Evolutionary conservation across 495 filamentous ascomycete species (phyloP), one percentile per base, ranked within the genome.

Genomic region (Penicillium cataractarum): DNA sequence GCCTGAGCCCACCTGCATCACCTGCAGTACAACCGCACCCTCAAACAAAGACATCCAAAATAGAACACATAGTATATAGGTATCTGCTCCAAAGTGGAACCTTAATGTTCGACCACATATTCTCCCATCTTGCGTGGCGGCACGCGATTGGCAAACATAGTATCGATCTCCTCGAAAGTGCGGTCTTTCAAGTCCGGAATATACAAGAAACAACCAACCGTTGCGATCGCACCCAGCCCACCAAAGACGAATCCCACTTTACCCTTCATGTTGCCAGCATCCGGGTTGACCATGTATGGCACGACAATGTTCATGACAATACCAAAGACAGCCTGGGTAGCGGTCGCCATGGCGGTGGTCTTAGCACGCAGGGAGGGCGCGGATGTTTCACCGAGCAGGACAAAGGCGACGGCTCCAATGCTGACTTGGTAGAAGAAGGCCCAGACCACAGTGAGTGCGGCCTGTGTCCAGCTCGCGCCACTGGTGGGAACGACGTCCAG

Each of bases 201-300:
- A 12, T 48, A 48, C 21, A 48, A 10, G 44, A 48, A 48, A 26
- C 44, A 48, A 26, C 4, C 44, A 1, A 26, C 22, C 2, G 44
- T 48, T 26, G 44, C 44, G 22, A 24, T 24, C 21, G 22, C 44
- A 26, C 21, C 21, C 21, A 48, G 22, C 4, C 44, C 44, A 24
- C 44, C 44, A 9, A 48, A 48, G 8, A 48, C 44, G 4, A 48
- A 48, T 13, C 44, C 44, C 0, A 48, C 44, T 5, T 48, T 48
- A 9, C 44, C 44, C 10, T 48, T 48, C 44, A 48, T 48, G 6
- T 48, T 48, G 9, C 44, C 44, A 8, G 21, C 22, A 15, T 48
- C 44, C 10, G 44, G 44, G 12, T 48, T 48, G 6, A 48, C 44
- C 44, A 48, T 48, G 22, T 48, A 48, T 3, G 44, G 85, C 83